phyloP scores from a whole-genome alignment of 495 filamentous ascomycete genomes.

The Cercophora samala region DNA sequence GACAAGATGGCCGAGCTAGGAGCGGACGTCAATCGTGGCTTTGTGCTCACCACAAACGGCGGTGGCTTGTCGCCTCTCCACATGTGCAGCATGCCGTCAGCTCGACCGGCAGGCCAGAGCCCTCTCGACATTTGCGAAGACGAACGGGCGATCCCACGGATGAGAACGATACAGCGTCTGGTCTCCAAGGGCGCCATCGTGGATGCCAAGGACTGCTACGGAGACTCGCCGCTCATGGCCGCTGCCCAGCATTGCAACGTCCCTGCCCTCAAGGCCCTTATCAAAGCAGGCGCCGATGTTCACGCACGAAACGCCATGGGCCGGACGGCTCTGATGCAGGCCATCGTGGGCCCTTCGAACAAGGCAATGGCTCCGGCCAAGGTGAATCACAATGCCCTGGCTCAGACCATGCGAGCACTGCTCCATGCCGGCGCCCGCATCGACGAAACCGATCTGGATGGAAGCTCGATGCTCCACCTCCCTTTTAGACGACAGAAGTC shows the following conservation, averaged over 20 bases:
- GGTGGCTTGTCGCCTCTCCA: conserved; percentile 30
- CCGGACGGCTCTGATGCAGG: conserved; percentile 20
- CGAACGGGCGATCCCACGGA: conserved; percentile 11
- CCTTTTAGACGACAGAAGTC: conserved; percentile 22
- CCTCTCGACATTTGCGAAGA: conserved; percentile 2
- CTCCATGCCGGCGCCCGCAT: conserved; percentile 24
- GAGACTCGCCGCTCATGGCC: conserved; percentile 33
- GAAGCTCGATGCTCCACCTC: conserved; percentile 28
- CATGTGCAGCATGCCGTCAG: conserved; percentile 35
- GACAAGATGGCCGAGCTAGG: conserved; percentile 35
- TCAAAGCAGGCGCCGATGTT: conserved; percentile 21
- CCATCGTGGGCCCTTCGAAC: conserved; percentile 22
- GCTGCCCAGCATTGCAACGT: conserved; percentile 27
- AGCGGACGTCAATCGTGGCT: conserved; percentile 29
- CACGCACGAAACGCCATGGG: conserved; percentile 22
- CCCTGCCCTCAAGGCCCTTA: conserved; percentile 23
- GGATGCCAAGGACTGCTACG: conserved; percentile 27
- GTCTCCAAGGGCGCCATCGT: conserved; percentile 31
- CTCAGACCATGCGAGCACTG: conserved; percentile 17
- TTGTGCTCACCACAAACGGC: conserved; percentile 18
- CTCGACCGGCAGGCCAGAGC: conserved; percentile 10
- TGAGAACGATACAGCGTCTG: conserved; percentile 33
- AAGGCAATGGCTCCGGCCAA: conserved; percentile 9
- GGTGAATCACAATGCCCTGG: conserved; percentile 14
- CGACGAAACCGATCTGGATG: conserved; percentile 20